Conservation (phyloP, 1,284 basidiomycete species). For the Ustilago shanxiensis region DNA sequence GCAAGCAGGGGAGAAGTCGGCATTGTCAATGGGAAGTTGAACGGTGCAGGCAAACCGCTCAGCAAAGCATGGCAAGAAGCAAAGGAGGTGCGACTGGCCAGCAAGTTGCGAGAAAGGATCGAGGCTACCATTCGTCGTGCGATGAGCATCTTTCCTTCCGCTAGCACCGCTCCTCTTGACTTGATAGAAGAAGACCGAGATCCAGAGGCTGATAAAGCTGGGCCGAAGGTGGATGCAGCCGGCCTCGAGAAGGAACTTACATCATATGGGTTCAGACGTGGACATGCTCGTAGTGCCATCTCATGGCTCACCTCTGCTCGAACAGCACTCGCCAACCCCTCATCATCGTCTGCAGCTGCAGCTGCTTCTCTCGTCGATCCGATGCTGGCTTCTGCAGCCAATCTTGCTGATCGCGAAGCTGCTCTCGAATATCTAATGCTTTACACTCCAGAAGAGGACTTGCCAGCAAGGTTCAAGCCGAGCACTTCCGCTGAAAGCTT, state of each 20-base stretch:
- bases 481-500: conserved; percentile 78
- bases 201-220: not conserved
- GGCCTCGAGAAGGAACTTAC: conserved; percentile 58
- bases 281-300: conserved; percentile 60
- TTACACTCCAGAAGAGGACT: conserved; percentile 82
- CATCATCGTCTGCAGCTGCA: conserved; percentile 6
- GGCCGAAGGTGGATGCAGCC: conserved; percentile 33
- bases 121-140: conserved; percentile 86
- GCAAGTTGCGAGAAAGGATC: conserved; percentile 80
- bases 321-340: conserved; percentile 30
- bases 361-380: conserved; percentile 42
- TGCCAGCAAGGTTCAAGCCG: conserved; percentile 74
- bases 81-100: conserved; percentile 88
- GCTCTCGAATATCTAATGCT: conserved; percentile 82
- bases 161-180: conserved; percentile 44
- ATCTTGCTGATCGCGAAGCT: conserved; percentile 73
- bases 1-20: conserved; percentile 35
- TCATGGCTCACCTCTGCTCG: conserved; percentile 60
- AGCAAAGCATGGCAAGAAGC: conserved; percentile 77
- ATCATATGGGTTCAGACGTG: conserved; percentile 64
- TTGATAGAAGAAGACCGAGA: conserved; percentile 41
- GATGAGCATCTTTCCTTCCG: conserved; percentile 58
- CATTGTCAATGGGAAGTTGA: conserved; percentile 40
- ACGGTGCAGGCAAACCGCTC: conserved; percentile 52
- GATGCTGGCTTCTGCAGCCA: conserved; percentile 56